Conservation (phyloP, 371 early-diverging fungal genomes). For the Conidiobolus incongruus region DNA sequence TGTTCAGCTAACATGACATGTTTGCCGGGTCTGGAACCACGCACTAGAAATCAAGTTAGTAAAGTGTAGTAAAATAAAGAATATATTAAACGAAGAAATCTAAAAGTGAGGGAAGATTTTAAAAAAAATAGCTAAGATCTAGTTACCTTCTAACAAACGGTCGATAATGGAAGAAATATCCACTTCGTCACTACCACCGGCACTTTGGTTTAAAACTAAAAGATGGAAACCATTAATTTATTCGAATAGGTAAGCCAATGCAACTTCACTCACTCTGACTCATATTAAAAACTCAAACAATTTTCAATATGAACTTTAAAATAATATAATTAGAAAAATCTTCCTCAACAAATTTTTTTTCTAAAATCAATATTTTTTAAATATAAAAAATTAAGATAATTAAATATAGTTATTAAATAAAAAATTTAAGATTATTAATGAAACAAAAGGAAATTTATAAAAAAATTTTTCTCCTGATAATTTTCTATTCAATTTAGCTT, state of each 20-base stretch:
- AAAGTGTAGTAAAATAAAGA: constrained; percentile 32
- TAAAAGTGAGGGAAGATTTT: not conserved
- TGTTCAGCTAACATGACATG: constrained; percentile 47
- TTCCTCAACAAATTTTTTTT: not conserved
- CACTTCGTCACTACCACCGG: constrained; percentile 24
- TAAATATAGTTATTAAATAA: not conserved
- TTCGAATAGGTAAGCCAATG: too few species aligned
- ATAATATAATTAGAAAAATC: not conserved
- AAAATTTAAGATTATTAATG: not conserved
- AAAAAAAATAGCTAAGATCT: constrained; percentile 17
- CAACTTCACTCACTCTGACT: constrained; percentile 9
- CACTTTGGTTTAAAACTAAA: too few species aligned
- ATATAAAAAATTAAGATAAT: not conserved
- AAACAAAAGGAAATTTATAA: not conserved
- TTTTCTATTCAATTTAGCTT: not conserved
- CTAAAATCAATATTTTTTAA: not conserved
- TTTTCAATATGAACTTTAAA: not conserved
- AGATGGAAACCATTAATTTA: too few species aligned
- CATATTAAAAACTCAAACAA: not conserved
- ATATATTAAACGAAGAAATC: not conserved
- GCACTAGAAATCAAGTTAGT: constrained; percentile 29
- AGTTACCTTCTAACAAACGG: constrained; percentile 70
- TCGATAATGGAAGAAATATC: constrained; percentile 78
- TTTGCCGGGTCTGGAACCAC: constrained; percentile 56
- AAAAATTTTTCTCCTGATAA: not conserved